Percentiles rank a stretch among this genome's conserved stretches.
Evolutionary conservation across 306 rosid genomes (phyloP).

Genomic region (Carpinus fangiana): DNA sequence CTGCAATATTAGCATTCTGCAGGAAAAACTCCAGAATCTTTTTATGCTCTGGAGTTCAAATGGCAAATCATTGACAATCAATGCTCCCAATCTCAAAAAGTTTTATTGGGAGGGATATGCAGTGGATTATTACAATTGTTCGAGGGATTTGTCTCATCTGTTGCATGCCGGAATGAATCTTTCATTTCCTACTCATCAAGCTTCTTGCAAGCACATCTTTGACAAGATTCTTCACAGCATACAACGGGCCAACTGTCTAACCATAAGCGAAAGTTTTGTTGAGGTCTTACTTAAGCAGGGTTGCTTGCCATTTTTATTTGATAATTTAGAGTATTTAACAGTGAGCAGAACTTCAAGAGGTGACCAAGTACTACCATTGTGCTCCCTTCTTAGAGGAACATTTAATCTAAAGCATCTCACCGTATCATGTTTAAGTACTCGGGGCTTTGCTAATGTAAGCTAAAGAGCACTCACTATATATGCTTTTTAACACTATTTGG

Average conservation of each 20-base stretch:
- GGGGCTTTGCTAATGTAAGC: neutral
- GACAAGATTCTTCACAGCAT: neutral
- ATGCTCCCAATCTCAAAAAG: neutral
- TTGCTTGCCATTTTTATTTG: neutral
- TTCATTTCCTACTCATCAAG: neutral
- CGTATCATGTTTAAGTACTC: too few relatives aligned
- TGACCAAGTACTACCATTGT: neutral
- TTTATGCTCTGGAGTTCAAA: too few relatives aligned
- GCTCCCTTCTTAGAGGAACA: neutral
- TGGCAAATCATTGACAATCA: neutral
- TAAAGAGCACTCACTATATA: neutral
- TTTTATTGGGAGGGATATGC: neutral
- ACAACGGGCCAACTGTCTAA: neutral
- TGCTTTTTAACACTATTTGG: neutral
- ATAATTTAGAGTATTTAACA: neutral
- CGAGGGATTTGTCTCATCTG: neutral
- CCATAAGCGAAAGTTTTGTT: neutral
- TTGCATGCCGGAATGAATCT: neutral
- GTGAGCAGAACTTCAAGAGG: neutral
- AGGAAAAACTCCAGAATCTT: neutral
- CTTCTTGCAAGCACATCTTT: neutral
- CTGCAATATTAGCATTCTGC: neutral
- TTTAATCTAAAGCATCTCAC: neutral
- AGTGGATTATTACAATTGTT: neutral
- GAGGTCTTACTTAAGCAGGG: neutral